Conservation (phyloP, 495 filamentous ascomycete genomes). For the Aspergillus heteromorphus region DNA sequence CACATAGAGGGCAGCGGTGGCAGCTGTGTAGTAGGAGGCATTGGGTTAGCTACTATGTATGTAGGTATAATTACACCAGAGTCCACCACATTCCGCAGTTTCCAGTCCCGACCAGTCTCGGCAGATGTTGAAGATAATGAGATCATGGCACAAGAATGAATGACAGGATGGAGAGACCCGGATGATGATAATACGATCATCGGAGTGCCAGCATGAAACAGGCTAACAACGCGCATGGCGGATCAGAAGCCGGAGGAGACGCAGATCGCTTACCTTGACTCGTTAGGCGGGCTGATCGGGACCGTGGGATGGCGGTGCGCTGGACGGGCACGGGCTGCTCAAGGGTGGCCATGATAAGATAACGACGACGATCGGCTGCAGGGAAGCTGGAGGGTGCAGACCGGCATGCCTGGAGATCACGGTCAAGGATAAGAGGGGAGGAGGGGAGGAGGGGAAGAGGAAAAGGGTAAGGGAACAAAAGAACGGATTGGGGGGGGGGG, state of each 20-base stretch:
- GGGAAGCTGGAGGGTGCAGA: conserved; percentile 2
- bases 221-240: background rate
- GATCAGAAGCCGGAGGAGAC: background rate
- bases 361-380: conserved; percentile 6
- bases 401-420: conserved; percentile 15
- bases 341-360: conserved; percentile 29
- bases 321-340: conserved; percentile 16
- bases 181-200: background rate
- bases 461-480: conserved; percentile 2
- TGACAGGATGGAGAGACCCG: too few species aligned
- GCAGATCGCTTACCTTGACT: conserved; percentile 36
- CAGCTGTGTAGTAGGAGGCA: conserved; percentile 33
- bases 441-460: conserved; percentile 1
- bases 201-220: background rate
- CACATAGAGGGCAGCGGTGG: conserved; percentile 49
- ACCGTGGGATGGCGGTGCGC: conserved; percentile 15
- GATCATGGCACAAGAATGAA: background rate
- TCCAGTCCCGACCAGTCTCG: too few species aligned
- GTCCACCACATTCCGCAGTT: too few species aligned
- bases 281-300: conserved; percentile 30
- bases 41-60: background rate
- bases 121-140: background rate
- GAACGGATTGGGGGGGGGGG: conserved; percentile 21
- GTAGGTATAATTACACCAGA: too few species aligned
- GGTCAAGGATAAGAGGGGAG: conserved; percentile 7